Evolutionary conservation across 495 filamentous ascomycete genomes (phyloP).

Genomic region (Annulohypoxylon stygium): DNA sequence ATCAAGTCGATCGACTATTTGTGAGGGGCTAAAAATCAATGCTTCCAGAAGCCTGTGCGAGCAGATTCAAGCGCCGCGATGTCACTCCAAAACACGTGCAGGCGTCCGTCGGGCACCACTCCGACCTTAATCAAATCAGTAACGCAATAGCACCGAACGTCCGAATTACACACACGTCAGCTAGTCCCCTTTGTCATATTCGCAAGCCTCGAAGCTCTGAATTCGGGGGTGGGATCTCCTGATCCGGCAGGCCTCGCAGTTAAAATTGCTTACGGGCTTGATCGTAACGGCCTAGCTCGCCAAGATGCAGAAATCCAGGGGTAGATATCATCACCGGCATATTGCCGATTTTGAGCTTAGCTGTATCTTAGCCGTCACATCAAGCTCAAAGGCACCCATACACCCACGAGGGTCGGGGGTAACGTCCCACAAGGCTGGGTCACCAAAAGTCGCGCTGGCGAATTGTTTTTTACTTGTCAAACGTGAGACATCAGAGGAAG

Average conservation of each 20-base stretch:
- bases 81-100: slow-evolving; percentile 25
- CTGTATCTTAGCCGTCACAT: slow-evolving; percentile 39
- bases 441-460: slow-evolving; percentile 27
- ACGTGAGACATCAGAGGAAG: slow-evolving; percentile 12
- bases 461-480: slow-evolving; percentile 26
- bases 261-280: slow-evolving; percentile 25
- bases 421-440: slow-evolving; percentile 44
- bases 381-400: slow-evolving; percentile 22
- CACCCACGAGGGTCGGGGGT: slow-evolving; percentile 22
- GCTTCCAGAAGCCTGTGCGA: slow-evolving; percentile 36
- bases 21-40: slow-evolving; percentile 17
- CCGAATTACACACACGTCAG: slow-evolving; percentile 31
- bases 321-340: slow-evolving; percentile 27
- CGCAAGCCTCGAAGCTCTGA: slow-evolving; percentile 11
- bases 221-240: slow-evolving; percentile 31
- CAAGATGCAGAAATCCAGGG: slow-evolving; percentile 16
- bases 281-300: neutral
- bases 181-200: slow-evolving; percentile 24
- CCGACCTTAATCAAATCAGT: slow-evolving; percentile 9
- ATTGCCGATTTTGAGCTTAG: slow-evolving; percentile 45
- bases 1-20: neutral
- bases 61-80: slow-evolving; percentile 29
- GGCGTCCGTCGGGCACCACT: slow-evolving; percentile 3
- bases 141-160: slow-evolving; percentile 36
- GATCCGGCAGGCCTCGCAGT: slow-evolving; percentile 35